Base-by-base conservation (phyloP, 2,329 filamentous ascomycete genomes). In the Phaeosphaeriaceae sp. region DNA sequence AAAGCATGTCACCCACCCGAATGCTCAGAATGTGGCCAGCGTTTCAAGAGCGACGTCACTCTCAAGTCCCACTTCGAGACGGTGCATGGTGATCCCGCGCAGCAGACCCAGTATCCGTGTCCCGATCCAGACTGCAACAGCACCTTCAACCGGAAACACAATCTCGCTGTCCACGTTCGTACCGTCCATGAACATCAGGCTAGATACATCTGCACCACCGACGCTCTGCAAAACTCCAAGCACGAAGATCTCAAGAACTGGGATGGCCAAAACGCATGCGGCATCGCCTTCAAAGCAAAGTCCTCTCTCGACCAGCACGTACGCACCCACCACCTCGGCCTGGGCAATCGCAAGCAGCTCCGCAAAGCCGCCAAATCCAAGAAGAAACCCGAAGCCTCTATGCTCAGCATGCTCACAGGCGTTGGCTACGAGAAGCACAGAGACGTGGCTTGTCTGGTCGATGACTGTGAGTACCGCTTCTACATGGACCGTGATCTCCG, bases 251-350 rank as follows among this genome's bases (percentile, higher is more conserved):
- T 95, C 1, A 77, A 80, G 10, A 81, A 77, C 6, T 96, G 92
- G 90, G 81, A 86, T 56, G 84, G 83, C 21, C 78, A 83, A 10
- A 83, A 88, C 51, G 91, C 89, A 17, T 98, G 94, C 71, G 91
- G 89, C 1, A 86, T 88, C 60, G 85, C 85, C 36, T 95, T 96
- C 70, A 86, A 86, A 57, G 91, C 89, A 60, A 97, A 96, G 76
- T 85, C 87, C 19, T 88, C 88, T 27, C 84, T 97, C 0, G 91
- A 94, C 75, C 90, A 95, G 65, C 94, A 98, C 73, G 84, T 97
- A 46, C 88, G 91, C 20, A 92, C 90, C 48, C 86, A 91, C 21
- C 94, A 98, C 74, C 81, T 97, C 24, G 87, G 88, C n/a, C 79
- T 86, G 21, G 77, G 76, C 11, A 79, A 78, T 56, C 73, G 73